phyloP scores from a whole-genome alignment of 768 basidiomycete species.

The Pseudohyphozyma bogoriensis region DNA sequence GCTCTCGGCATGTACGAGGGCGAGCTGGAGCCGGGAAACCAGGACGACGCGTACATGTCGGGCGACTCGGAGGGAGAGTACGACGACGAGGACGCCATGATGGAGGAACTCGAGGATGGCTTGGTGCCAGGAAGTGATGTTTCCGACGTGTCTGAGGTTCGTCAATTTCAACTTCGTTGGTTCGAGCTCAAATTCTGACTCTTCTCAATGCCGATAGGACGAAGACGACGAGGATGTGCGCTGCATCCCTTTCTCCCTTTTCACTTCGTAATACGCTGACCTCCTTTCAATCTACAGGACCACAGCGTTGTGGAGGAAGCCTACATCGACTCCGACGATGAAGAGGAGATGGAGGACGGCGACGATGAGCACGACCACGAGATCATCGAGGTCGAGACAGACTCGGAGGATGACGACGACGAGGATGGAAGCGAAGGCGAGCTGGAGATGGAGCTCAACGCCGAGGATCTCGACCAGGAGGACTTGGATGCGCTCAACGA shows the following conservation, averaged over 20 bases:
- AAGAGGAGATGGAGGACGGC: conserved; percentile 61
- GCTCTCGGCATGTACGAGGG: conserved; percentile 70
- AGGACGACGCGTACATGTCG: conserved; percentile 31
- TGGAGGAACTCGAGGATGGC: conserved; percentile 5
- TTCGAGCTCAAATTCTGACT: neutral
- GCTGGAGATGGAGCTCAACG: no score
- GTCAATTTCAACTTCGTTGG: no score
- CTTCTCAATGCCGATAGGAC: no score
- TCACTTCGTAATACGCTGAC: neutral
- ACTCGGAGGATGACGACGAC: conserved; percentile 70
- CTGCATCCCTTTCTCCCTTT: neutral
- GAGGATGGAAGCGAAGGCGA: no score
- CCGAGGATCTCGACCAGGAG: conserved; percentile 52
- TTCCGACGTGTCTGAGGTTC: neutral
- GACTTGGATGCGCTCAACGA: no score
- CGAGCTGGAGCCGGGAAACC: conserved; percentile 34
- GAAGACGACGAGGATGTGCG: neutral
- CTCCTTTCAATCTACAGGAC: conserved; percentile 45
- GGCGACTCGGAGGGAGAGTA: conserved; percentile 25
- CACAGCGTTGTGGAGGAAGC: conserved; percentile 82
- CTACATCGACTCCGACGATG: conserved; percentile 52
- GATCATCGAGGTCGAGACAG: conserved; percentile 61
- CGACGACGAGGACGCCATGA: conserved; percentile 29
- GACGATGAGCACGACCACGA: conserved; percentile 65
- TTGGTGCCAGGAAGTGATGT: neutral